Evolutionary conservation across 805 yeast genomes (phyloP), one percentile per base, ranked within the genome.

Genomic region (Pichia phayaonensis): DNA sequence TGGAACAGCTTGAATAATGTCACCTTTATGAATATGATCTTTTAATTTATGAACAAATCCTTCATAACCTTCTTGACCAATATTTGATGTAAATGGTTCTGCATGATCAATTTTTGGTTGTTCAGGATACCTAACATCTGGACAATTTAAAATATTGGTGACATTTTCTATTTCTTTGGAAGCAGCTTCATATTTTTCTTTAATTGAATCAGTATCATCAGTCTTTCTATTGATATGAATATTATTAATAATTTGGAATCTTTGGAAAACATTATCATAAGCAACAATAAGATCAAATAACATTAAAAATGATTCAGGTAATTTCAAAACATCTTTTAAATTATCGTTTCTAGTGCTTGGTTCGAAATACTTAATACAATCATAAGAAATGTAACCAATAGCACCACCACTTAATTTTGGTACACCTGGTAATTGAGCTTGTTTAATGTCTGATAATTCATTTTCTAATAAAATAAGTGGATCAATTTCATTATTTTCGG

Each of bases 1-100:
- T 7, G 99, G 99, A 23, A 94, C 99, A 1, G 96, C 97, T 69
- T 94, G 99, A 70, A 94, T 86, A 51, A 94, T 88, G 63, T 94
- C 98, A 52, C 99, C 99, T 58, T 81, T 80, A 60, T 83, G 69
- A 59, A 94, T 94, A 62, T 92, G 97, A 41, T 79, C 69, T 63
- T 90, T 90, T 62, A 94, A 76, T 15, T 68, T 74, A 13, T 72
- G 66, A 40, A 94, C 99, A 66, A 88, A 95, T 29, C 61, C 60
- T 69, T 94, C 96, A 66, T 94, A 94, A 46, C 99, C 99, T 51
- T 82, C 86, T 70, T 89, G 86, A 44, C 98, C 99, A 56, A 92
- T 81, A 66, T 94, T 94, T 10, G 97, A 90, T 12, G 81, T 77
- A 68, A 88, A 92, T 3, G 75, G 72, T 64, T 86, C 92, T 61